phyloP scores from a whole-genome alignment of 305 asterid species.

The Plantago coronopus region DNA sequence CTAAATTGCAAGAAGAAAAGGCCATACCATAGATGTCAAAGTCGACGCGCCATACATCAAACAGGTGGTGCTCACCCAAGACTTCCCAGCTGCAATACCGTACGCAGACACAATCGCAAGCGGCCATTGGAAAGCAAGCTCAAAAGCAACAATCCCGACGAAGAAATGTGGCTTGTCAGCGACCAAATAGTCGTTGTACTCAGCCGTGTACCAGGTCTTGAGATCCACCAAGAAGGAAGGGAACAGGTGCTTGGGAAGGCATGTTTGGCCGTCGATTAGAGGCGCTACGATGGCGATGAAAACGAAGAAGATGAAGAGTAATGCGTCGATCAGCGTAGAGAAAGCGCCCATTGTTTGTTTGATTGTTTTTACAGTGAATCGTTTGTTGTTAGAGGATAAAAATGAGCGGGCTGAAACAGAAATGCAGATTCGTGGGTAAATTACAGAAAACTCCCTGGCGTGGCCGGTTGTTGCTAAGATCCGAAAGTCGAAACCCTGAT shows the following conservation, averaged over 20 bases:
- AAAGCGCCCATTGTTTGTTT: conserved; percentile 42
- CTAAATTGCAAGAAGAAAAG: not conserved
- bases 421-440: too few relatives aligned
- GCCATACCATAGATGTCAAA: conserved; percentile 58
- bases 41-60: conserved; percentile 75
- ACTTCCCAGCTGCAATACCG: conserved; percentile 54
- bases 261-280: conserved; percentile 66
- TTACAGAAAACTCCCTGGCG: too few relatives aligned
- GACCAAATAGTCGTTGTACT: conserved; percentile 65
- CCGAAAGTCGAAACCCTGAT: too few relatives aligned
- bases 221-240: conserved; percentile 60
- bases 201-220: conserved; percentile 58
- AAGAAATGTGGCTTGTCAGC: conserved; percentile 83
- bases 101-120: conserved; percentile 58
- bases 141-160: conserved; percentile 68
- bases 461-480: too few relatives aligned
- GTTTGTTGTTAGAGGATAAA: too few relatives aligned
- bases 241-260: conserved; percentile 60
- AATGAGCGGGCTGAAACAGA: too few relatives aligned
- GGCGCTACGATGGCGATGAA: conserved; percentile 65
- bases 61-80: conserved; percentile 83
- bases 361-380: not conserved
- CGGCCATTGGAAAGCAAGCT: conserved; percentile 86
- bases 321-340: conserved; percentile 46
- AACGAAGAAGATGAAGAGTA: conserved; percentile 59